Base-by-base conservation (phyloP, 2,329 filamentous ascomycete genomes). In the Claviceps arundinis region DNA sequence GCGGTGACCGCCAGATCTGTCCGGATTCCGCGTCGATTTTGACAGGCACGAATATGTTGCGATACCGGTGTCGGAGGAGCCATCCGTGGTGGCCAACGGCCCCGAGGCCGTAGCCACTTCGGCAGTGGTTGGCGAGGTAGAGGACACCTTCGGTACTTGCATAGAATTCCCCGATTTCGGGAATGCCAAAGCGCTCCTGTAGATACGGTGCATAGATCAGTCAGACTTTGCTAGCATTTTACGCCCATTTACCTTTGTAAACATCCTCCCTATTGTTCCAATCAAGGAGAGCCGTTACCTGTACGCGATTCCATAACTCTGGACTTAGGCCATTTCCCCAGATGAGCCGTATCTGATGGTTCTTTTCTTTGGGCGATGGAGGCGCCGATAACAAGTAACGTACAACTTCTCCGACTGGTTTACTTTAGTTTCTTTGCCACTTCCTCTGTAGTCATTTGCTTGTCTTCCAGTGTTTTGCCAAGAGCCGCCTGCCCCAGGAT, bases 241-340 rank as follows among this genome's bases (percentile, higher is more conserved):
- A 26, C 26, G 26, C 26, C 26, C 26, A 26, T 8, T 7, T 26
- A 7, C 26, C 26, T 26, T 0, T 8, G 26, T 26, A 26, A 26
- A 26, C 26, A 26, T 0, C 7, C 26, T 26, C 7, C 26, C 26
- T 2, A 1, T 26, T 8, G 26, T 26, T 7, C 26, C 7, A 42
- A 19, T 9, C 7, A 7, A 19, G 6, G 7, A 17, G 19, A 5
- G 19, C 2, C 7, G 7, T 19, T 46, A 54, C 52, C 50, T 52
- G 49, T 19, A 52, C 42, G 8, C 30, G 48, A 16, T 16, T n/a
- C 52, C 52, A 54, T n/a, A 54, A 22, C 13, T 54, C 52, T 8
- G 52, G 50, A n/a, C 52, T 54, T 13, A 54, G 43, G 2, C 53
- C 53, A 48, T 54, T 54, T 16, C 52, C 52, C 50, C 46, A 54